phyloP scores from a whole-genome alignment of 345 rosid genomes.

The Corymbia maculata region DNA sequence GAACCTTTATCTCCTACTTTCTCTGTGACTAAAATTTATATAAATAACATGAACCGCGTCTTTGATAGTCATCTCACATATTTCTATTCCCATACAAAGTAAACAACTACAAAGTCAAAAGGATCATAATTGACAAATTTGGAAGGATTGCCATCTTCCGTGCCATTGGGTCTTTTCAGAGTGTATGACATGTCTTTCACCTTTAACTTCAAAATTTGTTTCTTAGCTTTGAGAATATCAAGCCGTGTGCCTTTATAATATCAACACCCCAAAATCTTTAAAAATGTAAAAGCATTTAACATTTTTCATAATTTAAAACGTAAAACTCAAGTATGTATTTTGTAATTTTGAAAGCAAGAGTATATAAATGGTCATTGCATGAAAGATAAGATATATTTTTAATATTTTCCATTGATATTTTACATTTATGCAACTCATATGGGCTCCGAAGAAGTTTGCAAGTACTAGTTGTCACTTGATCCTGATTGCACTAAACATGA shows the following conservation, averaged over 20 bases:
- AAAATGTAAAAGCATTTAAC: background rate
- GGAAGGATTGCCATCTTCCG: background rate
- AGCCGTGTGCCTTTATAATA: background rate
- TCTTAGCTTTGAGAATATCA: background rate
- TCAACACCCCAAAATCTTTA: background rate
- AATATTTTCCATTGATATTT: no score
- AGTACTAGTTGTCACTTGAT: no score
- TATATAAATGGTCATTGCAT: no score
- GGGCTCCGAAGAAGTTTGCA: no score
- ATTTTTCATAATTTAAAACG: background rate
- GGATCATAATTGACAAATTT: background rate
- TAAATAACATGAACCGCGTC: background rate
- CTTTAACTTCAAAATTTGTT: background rate
- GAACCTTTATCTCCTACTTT: no score
- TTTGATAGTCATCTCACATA: background rate
- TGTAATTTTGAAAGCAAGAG: no score
- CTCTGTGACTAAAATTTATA: no score
- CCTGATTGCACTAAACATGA: no score
- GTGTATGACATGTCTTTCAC: background rate
- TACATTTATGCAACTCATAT: no score
- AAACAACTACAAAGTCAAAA: background rate
- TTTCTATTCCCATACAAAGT: background rate
- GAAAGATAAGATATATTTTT: no score
- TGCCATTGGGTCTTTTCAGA: background rate
- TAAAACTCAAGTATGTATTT: no score